phyloP scores from a whole-genome alignment of 1,284 basidiomycete species.

The Malassezia vespertilionis region DNA sequence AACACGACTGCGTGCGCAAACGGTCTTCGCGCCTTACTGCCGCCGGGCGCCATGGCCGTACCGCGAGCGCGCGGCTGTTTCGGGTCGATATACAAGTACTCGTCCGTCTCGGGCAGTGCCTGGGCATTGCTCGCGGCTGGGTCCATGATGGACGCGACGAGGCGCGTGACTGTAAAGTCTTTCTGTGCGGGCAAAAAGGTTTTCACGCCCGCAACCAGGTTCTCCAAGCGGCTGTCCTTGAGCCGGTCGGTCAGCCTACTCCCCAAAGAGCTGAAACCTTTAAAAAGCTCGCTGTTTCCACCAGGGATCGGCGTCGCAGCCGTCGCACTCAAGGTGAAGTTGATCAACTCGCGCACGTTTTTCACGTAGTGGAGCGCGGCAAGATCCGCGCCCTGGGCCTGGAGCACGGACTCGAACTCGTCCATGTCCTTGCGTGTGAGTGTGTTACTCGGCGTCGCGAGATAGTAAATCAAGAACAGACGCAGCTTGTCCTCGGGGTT shows the following conservation, averaged over 20 bases:
- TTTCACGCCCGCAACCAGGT: constrained; percentile 91
- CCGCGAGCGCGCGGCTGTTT: constrained; percentile 27
- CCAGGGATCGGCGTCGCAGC: constrained; percentile 56
- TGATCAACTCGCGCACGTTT: constrained; percentile 78
- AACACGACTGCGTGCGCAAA: constrained; percentile 84
- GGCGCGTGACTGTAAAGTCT: constrained; percentile 77
- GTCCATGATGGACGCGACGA: constrained; percentile 94
- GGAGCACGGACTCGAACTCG: constrained; percentile 58
- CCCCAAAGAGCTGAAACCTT: constrained; percentile 82
- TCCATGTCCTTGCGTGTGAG: constrained; percentile 73
- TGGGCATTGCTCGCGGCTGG: constrained; percentile 71
- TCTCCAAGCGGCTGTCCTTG: constrained; percentile 83
- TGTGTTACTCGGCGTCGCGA: constrained; percentile 68
- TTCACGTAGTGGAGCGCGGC: constrained; percentile 88
- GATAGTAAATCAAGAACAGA: constrained; percentile 83
- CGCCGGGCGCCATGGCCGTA: constrained; percentile 15
- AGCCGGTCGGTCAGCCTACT: constrained; percentile 73
- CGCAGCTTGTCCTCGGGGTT: constrained; percentile 67
- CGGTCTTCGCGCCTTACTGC: constrained; percentile 49
- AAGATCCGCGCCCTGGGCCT: constrained; percentile 56
- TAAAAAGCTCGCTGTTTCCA: constrained; percentile 62
- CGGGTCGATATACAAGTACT: constrained; percentile 88
- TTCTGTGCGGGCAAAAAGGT: constrained; percentile 95
- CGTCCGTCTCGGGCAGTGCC: constrained; percentile 66
- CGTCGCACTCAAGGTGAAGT: constrained; percentile 78